Percentiles rank a stretch among this genome's conserved stretches.
Conservation (phyloP, 306 rosid species). For the Prunus armeniaca region DNA sequence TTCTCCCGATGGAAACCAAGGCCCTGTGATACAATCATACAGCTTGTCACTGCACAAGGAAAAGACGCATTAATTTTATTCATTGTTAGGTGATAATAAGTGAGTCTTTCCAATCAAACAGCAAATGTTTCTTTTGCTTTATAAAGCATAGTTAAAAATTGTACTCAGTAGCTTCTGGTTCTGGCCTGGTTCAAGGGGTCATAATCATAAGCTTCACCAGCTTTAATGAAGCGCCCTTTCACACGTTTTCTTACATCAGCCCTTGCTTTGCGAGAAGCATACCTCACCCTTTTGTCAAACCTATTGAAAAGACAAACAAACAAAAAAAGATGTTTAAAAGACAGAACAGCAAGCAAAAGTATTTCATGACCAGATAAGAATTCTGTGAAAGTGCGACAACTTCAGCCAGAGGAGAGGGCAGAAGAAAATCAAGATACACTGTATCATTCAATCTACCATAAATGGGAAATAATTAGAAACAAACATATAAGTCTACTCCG, state of each 20-base stretch:
- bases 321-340: not conserved
- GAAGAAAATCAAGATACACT: not conserved
- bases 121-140: conserved; percentile 43
- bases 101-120: conserved; percentile 33
- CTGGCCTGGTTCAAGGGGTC: conserved; percentile 82
- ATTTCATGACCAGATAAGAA: not conserved
- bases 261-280: conserved; percentile 92
- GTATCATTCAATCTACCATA: not conserved
- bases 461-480: not conserved
- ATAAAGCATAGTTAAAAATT: conserved; percentile 47
- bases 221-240: conserved; percentile 95
- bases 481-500: too few relatives aligned
- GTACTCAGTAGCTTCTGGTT: conserved; percentile 90
- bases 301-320: conserved; percentile 27
- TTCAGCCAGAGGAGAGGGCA: not conserved
- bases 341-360: conserved; percentile 1
- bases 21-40: conserved; percentile 66
- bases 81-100: conserved; percentile 32
- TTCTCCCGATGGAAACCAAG: conserved; percentile 40
- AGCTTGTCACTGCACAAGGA: conserved; percentile 44
- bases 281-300: conserved; percentile 86
- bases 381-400: not conserved
- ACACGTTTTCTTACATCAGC: conserved; percentile 91
- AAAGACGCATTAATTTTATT: conserved; percentile 41
- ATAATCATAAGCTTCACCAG: conserved; percentile 84